These are phyloP conservation scores for Cruciata laevipes DNA, from an alignment of 257 asterid species.

Conservation along the genomic window DNA sequence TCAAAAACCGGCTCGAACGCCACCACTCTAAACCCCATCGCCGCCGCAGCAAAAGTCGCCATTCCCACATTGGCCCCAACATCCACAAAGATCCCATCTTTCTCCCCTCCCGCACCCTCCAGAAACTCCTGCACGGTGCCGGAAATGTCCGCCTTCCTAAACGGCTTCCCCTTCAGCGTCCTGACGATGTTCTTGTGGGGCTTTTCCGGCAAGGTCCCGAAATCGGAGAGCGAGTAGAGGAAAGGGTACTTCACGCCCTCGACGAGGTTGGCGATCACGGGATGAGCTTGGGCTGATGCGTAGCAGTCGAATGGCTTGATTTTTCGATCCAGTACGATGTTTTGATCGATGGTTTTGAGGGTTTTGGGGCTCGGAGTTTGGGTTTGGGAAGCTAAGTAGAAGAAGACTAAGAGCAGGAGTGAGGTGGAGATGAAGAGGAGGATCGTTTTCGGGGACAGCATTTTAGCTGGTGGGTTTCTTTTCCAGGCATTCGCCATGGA, in stretches of 20 bases:
- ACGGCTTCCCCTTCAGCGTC: conserved; percentile 79
- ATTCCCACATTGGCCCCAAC: conserved; percentile 98
- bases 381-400: conserved; percentile 69
- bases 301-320: conserved; percentile 69
- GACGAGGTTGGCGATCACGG: conserved; percentile 79
- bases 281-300: conserved; percentile 74
- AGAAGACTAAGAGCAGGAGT: conserved; percentile 57
- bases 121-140: conserved; percentile 73
- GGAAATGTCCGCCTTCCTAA: conserved; percentile 83
- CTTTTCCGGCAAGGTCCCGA: conserved; percentile 76
- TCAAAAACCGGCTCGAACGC: conserved; percentile 98
- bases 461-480: conserved; percentile 59
- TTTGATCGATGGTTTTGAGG: conserved; percentile 16
- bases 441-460: conserved; percentile 55
- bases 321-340: conserved; percentile 23
- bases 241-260: conserved; percentile 93
- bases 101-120: conserved; percentile 41
- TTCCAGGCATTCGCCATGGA: conserved; percentile 91
- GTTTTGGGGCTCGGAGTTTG: conserved; percentile 35
- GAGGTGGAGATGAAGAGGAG: conserved; percentile 70
- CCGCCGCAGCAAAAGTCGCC: conserved; percentile 96
- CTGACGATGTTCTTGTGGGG: conserved; percentile 94
- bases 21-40: conserved; percentile 85
- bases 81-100: conserved; percentile 61
- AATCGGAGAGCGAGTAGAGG: conserved; percentile 79